A percentile compares a stretch with the other conserved stretches of the same genome.
Evolutionary conservation across 768 basidiomycete genomes (phyloP).

Genomic region (Leccinum imitatum): DNA sequence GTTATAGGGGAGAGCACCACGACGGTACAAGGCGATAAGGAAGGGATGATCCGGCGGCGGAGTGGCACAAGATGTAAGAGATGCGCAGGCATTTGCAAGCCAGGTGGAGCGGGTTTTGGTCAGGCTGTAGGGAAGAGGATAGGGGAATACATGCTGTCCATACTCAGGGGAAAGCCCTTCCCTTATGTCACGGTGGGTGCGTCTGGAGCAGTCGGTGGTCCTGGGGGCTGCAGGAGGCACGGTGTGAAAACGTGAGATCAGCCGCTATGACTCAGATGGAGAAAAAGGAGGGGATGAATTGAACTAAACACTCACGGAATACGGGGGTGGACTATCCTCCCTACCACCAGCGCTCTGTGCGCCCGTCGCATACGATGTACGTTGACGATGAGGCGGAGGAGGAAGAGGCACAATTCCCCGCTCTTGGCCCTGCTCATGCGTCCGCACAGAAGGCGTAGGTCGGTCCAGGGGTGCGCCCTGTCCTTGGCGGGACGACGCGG

Average conservation of each 20-base stretch:
- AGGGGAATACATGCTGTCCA: not conserved
- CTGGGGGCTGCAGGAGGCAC: conserved; percentile 2
- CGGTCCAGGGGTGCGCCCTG: not conserved
- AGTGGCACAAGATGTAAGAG: no score
- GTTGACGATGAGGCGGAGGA: conserved; percentile 10
- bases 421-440: not conserved
- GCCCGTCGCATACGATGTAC: not conserved
- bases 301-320: conserved; percentile 23
- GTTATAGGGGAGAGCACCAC: not conserved
- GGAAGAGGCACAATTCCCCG: not conserved
- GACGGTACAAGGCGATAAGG: not conserved
- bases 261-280: not conserved
- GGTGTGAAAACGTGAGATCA: not conserved
- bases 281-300: no score
- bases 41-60: no score
- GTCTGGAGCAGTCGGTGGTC: conserved; percentile 3
- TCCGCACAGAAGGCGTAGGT: not conserved
- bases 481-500: not conserved
- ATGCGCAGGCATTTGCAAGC: no score
- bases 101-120: not conserved
- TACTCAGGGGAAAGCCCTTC: not conserved
- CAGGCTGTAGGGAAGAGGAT: no score
- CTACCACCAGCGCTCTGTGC: not conserved
- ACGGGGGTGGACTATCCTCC: conserved; percentile 23
- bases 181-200: conserved; percentile 8